A percentile compares a stretch with the other conserved stretches of the same genome.
Conservation (phyloP, 2,329 filamentous ascomycete genomes). For the Diaporthe vaccinii region DNA sequence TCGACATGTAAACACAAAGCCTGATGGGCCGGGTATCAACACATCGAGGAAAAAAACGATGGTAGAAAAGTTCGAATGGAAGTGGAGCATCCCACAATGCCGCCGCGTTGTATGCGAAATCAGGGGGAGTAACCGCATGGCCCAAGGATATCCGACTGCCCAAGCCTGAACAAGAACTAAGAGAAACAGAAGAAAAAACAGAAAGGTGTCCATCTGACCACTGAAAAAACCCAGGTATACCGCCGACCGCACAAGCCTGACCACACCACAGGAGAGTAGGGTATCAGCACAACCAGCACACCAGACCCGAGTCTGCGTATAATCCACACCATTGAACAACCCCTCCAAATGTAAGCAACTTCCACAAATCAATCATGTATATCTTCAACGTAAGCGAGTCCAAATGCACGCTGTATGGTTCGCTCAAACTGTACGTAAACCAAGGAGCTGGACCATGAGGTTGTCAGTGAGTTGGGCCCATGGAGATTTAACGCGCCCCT, state of each 20-base stretch:
- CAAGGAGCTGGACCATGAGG: slow-evolving; percentile 2
- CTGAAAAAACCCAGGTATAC: slow-evolving; percentile 42
- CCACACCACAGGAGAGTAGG: slow-evolving; percentile 32
- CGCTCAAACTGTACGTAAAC: slow-evolving; percentile 11
- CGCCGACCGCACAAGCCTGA: slow-evolving; percentile 28
- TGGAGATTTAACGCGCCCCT: background rate
- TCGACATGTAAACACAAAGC: slow-evolving; percentile 33
- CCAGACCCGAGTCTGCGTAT: slow-evolving; percentile 27
- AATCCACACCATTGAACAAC: background rate
- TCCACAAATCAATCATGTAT: slow-evolving; percentile 26
- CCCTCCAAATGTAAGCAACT: background rate
- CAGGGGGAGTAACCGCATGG: slow-evolving; percentile 35
- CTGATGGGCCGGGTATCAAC: slow-evolving; percentile 33
- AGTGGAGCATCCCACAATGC: slow-evolving; percentile 36
- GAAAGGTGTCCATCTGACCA: background rate
- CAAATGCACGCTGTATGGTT: slow-evolving; percentile 14
- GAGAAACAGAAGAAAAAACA: slow-evolving; percentile 19
- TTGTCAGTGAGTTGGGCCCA: background rate
- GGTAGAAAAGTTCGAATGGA: slow-evolving; percentile 38
- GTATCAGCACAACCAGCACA: slow-evolving; percentile 38
- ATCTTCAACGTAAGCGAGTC: slow-evolving; percentile 25
- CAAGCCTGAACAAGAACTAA: slow-evolving; percentile 36
- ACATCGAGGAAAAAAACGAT: slow-evolving; percentile 37
- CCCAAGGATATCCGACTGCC: slow-evolving; percentile 37
- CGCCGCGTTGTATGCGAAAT: slow-evolving; percentile 27